Percentiles rank a stretch among this genome's conserved stretches.
Conservation (phyloP, 2,329 filamentous ascomycete genomes). For the Parafenestella ontariensis region DNA sequence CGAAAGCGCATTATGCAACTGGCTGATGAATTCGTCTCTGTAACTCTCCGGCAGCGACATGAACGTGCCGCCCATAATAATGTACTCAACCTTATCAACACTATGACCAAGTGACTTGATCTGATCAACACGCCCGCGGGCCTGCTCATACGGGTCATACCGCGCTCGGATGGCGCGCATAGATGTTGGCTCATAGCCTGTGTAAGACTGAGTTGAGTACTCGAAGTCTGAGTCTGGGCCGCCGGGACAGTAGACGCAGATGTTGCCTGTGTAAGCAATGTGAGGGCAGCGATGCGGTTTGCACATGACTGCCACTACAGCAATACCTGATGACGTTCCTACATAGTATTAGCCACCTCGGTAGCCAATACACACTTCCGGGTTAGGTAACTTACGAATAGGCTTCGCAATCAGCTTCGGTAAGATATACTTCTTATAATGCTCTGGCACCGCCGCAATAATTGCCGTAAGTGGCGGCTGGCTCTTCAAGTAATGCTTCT, state of each 20-base stretch:
- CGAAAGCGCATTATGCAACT: slow-evolving; percentile 94
- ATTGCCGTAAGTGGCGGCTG: slow-evolving; percentile 95
- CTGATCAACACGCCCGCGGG: slow-evolving; percentile 92
- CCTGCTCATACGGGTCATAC: slow-evolving; percentile 98
- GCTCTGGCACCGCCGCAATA: slow-evolving; percentile 97
- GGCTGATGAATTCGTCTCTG: slow-evolving; percentile 90
- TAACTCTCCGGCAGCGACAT: slow-evolving; percentile 94
- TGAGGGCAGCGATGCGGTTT: slow-evolving; percentile 98
- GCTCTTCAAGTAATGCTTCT: slow-evolving; percentile 87
- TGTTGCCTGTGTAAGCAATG: slow-evolving; percentile 98
- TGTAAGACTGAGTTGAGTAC: slow-evolving; percentile 98
- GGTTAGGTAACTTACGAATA: slow-evolving; percentile 67
- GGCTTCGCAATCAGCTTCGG: slow-evolving; percentile 97
- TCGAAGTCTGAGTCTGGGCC: slow-evolving; percentile 98
- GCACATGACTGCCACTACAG: slow-evolving; percentile 99
- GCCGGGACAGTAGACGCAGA: slow-evolving; percentile 97
- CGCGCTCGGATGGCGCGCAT: slow-evolving; percentile 97
- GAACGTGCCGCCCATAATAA: slow-evolving; percentile 99
- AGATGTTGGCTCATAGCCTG: slow-evolving; percentile 96
- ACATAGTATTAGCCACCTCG: neutral
- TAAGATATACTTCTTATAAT: slow-evolving; percentile 99
- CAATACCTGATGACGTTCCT: slow-evolving; percentile 95
- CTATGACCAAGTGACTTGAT: slow-evolving; percentile 95
- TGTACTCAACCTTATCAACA: slow-evolving; percentile 99
- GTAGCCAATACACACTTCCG: neutral